These are phyloP conservation scores for Cladosporium colombiae DNA, from an alignment of 2,329 filamentous ascomycete species.

Conservation along the genomic window DNA sequence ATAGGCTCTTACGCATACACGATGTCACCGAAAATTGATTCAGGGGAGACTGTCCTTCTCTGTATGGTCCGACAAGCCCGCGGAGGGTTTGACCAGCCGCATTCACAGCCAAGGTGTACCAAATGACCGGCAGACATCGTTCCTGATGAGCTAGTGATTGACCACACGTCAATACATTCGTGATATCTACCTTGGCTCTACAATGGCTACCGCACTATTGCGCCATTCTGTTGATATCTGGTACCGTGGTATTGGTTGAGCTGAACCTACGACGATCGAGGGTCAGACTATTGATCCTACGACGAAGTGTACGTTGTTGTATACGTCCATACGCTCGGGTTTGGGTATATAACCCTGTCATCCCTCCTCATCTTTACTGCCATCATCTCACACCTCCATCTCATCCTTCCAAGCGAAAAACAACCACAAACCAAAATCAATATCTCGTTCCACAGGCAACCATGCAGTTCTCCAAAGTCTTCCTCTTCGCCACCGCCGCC, in stretches of 20 bases:
- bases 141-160: background rate
- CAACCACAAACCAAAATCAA: background rate
- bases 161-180: background rate
- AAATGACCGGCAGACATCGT: background rate
- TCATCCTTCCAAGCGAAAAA: background rate
- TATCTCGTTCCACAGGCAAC: background rate
- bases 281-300: background rate
- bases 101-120: background rate
- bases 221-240: background rate
- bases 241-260: background rate
- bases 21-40: background rate
- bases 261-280: background rate
- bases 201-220: background rate
- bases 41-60: background rate
- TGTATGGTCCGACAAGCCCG: background rate
- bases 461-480: constrained; percentile 4
- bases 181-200: background rate
- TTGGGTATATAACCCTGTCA: background rate
- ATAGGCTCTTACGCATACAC: background rate
- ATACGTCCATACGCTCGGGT: background rate
- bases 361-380: background rate
- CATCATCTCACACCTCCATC: background rate
- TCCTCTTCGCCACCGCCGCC: constrained; percentile 1
- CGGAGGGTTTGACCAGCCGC: background rate
- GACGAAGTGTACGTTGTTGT: background rate